phyloP scores from a whole-genome alignment of 2,329 filamentous ascomycete genomes.

The Lachnellula hyalina region DNA sequence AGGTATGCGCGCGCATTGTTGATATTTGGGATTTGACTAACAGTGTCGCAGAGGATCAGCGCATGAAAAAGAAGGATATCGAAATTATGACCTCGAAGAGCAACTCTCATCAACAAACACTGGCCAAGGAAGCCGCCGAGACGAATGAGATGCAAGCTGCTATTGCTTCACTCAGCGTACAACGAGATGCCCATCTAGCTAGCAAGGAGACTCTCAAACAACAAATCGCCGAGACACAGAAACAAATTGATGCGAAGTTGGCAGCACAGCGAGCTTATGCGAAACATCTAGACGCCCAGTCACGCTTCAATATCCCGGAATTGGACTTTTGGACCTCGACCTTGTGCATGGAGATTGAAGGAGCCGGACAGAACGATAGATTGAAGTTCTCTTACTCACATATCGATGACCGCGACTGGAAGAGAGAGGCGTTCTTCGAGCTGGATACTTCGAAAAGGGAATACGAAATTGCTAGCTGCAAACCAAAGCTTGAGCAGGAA shows the following conservation, averaged over 20 bases:
- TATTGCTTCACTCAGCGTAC: slow-evolving; percentile 51
- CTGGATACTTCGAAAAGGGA: slow-evolving; percentile 74
- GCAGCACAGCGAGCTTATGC: slow-evolving; percentile 70
- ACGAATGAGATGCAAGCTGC: slow-evolving; percentile 66
- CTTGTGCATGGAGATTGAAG: slow-evolving; percentile 83
- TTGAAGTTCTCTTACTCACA: slow-evolving; percentile 88
- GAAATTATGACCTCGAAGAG: slow-evolving; percentile 73
- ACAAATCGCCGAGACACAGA: slow-evolving; percentile 63
- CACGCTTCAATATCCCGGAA: slow-evolving; percentile 85
- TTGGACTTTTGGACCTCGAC: slow-evolving; percentile 94
- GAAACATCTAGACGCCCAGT: slow-evolving; percentile 73
- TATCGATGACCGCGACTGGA: slow-evolving; percentile 81
- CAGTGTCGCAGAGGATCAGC: slow-evolving; percentile 70
- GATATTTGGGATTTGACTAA: slow-evolving; percentile 7
- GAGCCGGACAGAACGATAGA: slow-evolving; percentile 75
- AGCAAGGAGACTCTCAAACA: slow-evolving; percentile 51
- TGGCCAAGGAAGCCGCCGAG: slow-evolving; percentile 73
- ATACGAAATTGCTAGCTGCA: slow-evolving; percentile 76
- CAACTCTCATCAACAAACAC: slow-evolving; percentile 63
- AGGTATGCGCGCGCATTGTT: slow-evolving; percentile 48
- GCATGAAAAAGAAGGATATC: slow-evolving; percentile 82
- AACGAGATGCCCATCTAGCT: slow-evolving; percentile 56
- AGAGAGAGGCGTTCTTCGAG: slow-evolving; percentile 90
- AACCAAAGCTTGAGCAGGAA: slow-evolving; percentile 76
- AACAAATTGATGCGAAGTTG: slow-evolving; percentile 61